Conservation (phyloP, 2,329 filamentous ascomycete genomes). For the Sclerotiophoma versabilis region DNA sequence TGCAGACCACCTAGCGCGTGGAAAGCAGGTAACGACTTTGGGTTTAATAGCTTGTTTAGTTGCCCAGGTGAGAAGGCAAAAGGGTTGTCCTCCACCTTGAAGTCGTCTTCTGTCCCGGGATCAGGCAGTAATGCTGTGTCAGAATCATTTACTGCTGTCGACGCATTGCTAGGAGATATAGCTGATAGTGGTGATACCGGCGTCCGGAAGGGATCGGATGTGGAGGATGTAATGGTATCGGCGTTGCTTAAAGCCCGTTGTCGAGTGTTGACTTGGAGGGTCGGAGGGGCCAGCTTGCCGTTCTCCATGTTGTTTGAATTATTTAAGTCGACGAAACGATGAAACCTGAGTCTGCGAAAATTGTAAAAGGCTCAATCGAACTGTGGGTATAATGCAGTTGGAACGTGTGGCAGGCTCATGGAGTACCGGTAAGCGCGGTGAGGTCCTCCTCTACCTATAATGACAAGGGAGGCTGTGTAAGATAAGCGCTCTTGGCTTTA, state of each 20-base stretch:
- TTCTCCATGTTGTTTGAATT: constrained; percentile 26
- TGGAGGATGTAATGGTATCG: constrained; percentile 35
- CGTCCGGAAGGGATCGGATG: constrained; percentile 34
- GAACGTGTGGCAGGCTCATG: not conserved
- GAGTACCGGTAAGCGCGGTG: not conserved
- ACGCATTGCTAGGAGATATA: constrained; percentile 32
- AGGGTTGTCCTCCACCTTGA: constrained; percentile 50
- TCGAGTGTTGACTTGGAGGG: constrained; percentile 36
- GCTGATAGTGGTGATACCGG: constrained; percentile 22
- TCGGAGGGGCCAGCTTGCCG: constrained; percentile 36
- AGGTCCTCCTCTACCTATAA: not conserved
- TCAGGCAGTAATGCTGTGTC: constrained; percentile 33
- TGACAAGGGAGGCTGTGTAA: constrained; percentile 15
- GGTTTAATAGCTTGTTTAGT: constrained; percentile 61
- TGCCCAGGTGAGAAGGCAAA: constrained; percentile 64
- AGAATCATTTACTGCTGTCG: constrained; percentile 42
- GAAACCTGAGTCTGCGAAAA: not conserved
- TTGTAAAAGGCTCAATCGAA: constrained; percentile 3
- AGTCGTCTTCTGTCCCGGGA: constrained; percentile 36
- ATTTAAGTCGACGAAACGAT: not conserved
- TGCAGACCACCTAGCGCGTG: constrained; percentile 61
- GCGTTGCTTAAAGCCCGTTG: constrained; percentile 34
- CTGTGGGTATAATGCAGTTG: not conserved
- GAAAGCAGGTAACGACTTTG: constrained; percentile 58
- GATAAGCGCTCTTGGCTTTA: constrained; percentile 13